Evolutionary conservation across 1,139 yeast genomes (phyloP).

Genomic region (Kodamaea alishanica): DNA sequence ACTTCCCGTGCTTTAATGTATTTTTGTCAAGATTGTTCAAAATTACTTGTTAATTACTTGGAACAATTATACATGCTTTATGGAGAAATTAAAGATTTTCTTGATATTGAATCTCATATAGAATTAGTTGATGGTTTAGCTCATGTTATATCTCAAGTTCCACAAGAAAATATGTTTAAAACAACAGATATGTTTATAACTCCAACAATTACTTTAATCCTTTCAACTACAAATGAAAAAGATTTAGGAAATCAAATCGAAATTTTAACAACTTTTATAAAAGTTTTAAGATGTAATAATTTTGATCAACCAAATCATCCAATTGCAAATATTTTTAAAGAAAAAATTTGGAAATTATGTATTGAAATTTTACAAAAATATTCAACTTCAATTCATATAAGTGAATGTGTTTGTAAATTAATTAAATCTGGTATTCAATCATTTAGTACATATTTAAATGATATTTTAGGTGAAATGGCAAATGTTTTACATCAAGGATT

Average conservation of each 20-base stretch:
- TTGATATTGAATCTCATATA: slow-evolving; percentile 68
- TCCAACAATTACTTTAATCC: slow-evolving; percentile 52
- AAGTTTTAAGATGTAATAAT: slow-evolving; percentile 47
- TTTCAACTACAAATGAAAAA: slow-evolving; percentile 12
- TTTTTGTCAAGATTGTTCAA: slow-evolving; percentile 88
- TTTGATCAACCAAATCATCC: slow-evolving; percentile 44
- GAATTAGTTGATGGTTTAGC: slow-evolving; percentile 91
- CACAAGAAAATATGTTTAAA: slow-evolving; percentile 31
- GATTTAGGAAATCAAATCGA: slow-evolving; percentile 68
- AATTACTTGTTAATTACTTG: slow-evolving; percentile 60
- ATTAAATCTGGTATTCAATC: slow-evolving; percentile 64
- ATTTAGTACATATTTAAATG: slow-evolving; percentile 60
- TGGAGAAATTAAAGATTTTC: slow-evolving; percentile 51
- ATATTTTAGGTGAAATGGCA: slow-evolving; percentile 63
- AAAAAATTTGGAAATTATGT: slow-evolving; percentile 57
- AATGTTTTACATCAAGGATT: slow-evolving; percentile 64
- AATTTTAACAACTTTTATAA: slow-evolving; percentile 65
- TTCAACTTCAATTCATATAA: slow-evolving; percentile 55
- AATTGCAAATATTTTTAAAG: slow-evolving; percentile 54
- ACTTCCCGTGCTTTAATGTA: slow-evolving; percentile 93
- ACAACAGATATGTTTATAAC: slow-evolving; percentile 55
- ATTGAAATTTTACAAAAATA: slow-evolving; percentile 47
- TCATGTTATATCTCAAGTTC: slow-evolving; percentile 65
- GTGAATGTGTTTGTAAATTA: slow-evolving; percentile 73
- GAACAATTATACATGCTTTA: slow-evolving; percentile 78